phyloP scores from a whole-genome alignment of 176 grass and related monocot species.

The Areca catechu region DNA sequence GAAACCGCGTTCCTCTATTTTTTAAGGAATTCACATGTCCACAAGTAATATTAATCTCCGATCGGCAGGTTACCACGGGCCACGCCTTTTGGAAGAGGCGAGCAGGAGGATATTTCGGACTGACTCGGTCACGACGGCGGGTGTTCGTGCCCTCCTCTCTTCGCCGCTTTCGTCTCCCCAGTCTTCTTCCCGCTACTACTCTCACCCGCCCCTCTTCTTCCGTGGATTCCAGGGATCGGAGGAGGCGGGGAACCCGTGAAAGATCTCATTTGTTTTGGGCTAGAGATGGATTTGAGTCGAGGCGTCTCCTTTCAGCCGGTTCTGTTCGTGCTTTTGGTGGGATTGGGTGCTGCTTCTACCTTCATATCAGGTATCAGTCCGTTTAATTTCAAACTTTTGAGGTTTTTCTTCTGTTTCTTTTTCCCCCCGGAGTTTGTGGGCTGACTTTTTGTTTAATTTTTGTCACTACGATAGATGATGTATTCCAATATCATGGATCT shows the following conservation, averaged over 20 bases:
- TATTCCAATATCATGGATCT: slow-evolving; percentile 37
- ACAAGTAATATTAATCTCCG: too few species aligned
- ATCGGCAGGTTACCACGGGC: too few species aligned
- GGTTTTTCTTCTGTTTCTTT: neutral
- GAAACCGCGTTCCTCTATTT: too few species aligned
- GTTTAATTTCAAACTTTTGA: slow-evolving; percentile 17
- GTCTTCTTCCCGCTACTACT: neutral
- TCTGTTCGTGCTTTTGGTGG: slow-evolving; percentile 23
- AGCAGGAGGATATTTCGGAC: too few species aligned
- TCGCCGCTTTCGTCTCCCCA: too few species aligned
- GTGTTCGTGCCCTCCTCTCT: too few species aligned
- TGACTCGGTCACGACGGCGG: too few species aligned
- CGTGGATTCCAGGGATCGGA: too few species aligned
- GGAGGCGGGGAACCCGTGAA: too few species aligned
- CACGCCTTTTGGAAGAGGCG: too few species aligned
- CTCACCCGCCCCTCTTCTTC: slow-evolving; percentile 10
- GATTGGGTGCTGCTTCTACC: slow-evolving; percentile 26
- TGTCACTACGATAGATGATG: slow-evolving; percentile 18
- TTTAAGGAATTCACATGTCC: too few species aligned
- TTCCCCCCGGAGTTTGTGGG: neutral
- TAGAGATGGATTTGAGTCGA: slow-evolving; percentile 31
- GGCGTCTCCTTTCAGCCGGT: slow-evolving; percentile 19
- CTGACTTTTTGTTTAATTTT: neutral
- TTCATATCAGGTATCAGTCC: slow-evolving; percentile 40
- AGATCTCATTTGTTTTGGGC: too few species aligned